Conservation (phyloP, 371 early-diverging fungal genomes). For the Saksenaea oblongispora region DNA sequence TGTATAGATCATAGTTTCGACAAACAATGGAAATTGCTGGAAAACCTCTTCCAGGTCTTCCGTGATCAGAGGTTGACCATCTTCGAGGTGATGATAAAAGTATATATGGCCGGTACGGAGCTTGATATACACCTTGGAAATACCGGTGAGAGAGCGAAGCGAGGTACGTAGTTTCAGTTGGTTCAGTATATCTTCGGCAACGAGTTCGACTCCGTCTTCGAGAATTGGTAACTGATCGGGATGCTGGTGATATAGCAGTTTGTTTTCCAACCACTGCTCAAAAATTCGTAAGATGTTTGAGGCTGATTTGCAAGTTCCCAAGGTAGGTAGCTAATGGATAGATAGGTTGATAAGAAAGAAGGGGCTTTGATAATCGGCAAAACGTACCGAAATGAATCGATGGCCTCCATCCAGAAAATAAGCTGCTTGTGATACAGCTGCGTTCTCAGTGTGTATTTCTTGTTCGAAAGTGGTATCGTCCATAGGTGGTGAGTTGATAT, state of each 20-base stretch:
- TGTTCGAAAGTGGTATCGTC: slow-evolving; percentile 11
- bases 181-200: slow-evolving; percentile 33
- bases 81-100: slow-evolving; percentile 31
- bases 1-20: slow-evolving; percentile 31
- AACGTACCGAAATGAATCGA: slow-evolving; percentile 39
- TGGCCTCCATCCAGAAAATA: slow-evolving; percentile 41
- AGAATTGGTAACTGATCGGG: slow-evolving; percentile 30
- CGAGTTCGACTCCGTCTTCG: slow-evolving; percentile 37
- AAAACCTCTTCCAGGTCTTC: slow-evolving; percentile 41
- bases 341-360: neutral
- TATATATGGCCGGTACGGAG: slow-evolving; percentile 36
- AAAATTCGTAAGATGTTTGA: slow-evolving; percentile 36
- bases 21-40: slow-evolving; percentile 39
- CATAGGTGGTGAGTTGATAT: neutral
- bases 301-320: slow-evolving; percentile 36
- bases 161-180: slow-evolving; percentile 29
- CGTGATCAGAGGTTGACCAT: slow-evolving; percentile 33
- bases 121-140: slow-evolving; percentile 24
- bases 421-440: slow-evolving; percentile 29
- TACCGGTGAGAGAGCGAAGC: slow-evolving; percentile 21
- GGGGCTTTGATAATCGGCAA: neutral
- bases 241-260: slow-evolving; percentile 20
- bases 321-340: slow-evolving; percentile 35
- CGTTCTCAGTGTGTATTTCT: slow-evolving; percentile 28
- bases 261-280: slow-evolving; percentile 41